Evolutionary conservation across 1,139 yeast species (phyloP).

Genomic region (Protomyces macrosporus): DNA sequence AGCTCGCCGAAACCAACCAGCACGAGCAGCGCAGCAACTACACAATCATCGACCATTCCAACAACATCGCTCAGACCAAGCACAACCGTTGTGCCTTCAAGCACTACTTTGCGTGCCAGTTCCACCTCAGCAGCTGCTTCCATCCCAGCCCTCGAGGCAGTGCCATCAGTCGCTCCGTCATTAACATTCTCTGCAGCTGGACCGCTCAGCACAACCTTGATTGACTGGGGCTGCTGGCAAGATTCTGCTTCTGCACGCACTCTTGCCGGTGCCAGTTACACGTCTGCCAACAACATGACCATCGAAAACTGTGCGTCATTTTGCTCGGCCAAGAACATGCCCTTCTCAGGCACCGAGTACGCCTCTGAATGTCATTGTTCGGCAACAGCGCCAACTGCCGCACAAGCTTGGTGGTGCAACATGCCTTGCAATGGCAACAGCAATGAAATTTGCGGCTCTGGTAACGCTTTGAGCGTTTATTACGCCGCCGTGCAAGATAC

Average conservation of each 20-base stretch:
- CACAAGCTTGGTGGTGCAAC: slow-evolving; percentile 20
- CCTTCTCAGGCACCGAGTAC: slow-evolving; percentile 23
- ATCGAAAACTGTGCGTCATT: slow-evolving; percentile 7
- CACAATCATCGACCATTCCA: too few species aligned
- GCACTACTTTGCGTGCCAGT: too few species aligned
- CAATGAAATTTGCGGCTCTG: slow-evolving; percentile 16
- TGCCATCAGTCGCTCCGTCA: not conserved
- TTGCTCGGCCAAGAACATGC: slow-evolving; percentile 11
- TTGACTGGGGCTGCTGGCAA: slow-evolving; percentile 23
- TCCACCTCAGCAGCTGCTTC: not conserved
- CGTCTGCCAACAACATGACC: slow-evolving; percentile 7
- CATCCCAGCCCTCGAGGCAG: not conserved
- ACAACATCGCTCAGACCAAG: too few species aligned
- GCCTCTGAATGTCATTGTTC: slow-evolving; percentile 23
- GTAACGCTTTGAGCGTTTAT: slow-evolving; percentile 15
- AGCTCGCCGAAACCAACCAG: not conserved
- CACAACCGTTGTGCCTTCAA: too few species aligned
- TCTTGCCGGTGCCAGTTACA: slow-evolving; percentile 6
- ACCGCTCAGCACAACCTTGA: not conserved
- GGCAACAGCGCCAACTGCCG: slow-evolving; percentile 10
- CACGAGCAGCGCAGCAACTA: not conserved
- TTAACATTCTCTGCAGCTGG: not conserved
- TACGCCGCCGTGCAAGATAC: not conserved
- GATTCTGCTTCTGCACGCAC: slow-evolving; percentile 14
- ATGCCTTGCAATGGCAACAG: slow-evolving; percentile 23